phyloP scores from a whole-genome alignment of 2,329 filamentous ascomycete genomes.

The Colletotrichum sp. region DNA sequence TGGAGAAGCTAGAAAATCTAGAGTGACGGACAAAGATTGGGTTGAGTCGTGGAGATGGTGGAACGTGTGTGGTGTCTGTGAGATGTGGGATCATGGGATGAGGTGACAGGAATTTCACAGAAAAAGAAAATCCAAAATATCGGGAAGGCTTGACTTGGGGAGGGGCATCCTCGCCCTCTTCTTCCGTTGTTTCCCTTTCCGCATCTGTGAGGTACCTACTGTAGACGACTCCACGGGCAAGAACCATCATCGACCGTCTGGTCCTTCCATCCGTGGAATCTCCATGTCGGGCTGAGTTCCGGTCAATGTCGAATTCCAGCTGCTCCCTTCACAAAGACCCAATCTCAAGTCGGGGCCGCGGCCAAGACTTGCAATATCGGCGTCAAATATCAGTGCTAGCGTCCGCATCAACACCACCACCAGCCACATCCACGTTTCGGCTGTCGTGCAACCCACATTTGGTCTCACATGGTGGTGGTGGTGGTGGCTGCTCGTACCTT shows the following conservation, averaged over 20 bases:
- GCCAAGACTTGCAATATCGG: background rate
- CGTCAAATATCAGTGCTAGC: slow-evolving; percentile 1
- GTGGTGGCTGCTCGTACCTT: background rate
- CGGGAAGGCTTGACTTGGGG: background rate
- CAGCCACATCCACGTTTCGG: slow-evolving; percentile 19
- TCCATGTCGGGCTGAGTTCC: background rate
- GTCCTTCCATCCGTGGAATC: background rate
- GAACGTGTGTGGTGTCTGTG: background rate
- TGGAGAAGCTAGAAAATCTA: background rate
- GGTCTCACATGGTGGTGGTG: background rate
- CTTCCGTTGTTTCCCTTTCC: background rate
- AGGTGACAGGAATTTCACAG: background rate
- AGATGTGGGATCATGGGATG: background rate
- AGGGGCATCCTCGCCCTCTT: background rate
- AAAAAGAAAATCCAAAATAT: background rate
- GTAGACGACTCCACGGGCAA: background rate
- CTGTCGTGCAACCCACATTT: slow-evolving; percentile 3
- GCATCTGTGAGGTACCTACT: background rate
- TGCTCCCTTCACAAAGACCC: background rate
- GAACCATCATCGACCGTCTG: background rate
- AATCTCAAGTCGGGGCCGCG: background rate
- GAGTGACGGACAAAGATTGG: background rate
- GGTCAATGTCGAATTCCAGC: slow-evolving; percentile 2
- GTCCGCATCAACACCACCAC: background rate
- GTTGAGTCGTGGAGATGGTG: background rate